Evolutionary conservation across 2,329 filamentous ascomycete genomes (phyloP).

Genomic region (Bipolaris victoriae): DNA sequence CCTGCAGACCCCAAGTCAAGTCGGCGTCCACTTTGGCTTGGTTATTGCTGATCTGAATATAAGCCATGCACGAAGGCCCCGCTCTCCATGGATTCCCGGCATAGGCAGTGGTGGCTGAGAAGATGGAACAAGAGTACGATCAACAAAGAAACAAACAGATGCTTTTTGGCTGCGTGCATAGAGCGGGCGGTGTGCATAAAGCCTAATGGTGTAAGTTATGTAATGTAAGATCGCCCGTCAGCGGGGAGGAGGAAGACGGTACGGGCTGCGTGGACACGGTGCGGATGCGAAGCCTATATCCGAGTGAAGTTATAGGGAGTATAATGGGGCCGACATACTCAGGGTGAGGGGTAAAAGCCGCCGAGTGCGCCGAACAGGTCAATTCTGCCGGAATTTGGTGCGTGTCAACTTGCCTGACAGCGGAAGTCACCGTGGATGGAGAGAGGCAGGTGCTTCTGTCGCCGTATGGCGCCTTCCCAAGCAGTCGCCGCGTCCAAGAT

Average conservation of each 20-base stretch:
- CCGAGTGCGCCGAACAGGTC: conserved; percentile 12
- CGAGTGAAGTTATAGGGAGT: background rate
- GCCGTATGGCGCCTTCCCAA: background rate
- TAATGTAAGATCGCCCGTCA: background rate
- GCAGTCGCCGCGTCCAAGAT: background rate
- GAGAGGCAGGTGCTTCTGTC: background rate
- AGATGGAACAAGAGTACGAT: background rate
- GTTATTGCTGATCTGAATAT: conserved; percentile 2
- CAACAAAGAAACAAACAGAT: background rate
- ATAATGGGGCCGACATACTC: conserved; percentile 10
- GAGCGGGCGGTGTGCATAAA: conserved; percentile 4
- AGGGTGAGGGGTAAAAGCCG: conserved; percentile 15
- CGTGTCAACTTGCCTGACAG: background rate
- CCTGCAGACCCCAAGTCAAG: background rate
- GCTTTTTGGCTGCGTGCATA: background rate
- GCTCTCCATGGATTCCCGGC: background rate
- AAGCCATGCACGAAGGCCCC: background rate
- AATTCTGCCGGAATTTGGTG: conserved; percentile 11
- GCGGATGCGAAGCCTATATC: background rate
- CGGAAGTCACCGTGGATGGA: conserved; percentile 14
- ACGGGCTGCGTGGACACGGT: background rate
- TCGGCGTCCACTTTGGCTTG: background rate
- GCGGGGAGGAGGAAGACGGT: background rate
- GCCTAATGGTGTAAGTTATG: background rate
- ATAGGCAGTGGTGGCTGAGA: background rate